phyloP scores from a whole-genome alignment of 75 land plant genomes.

The Chamaecyparis obtusa region DNA sequence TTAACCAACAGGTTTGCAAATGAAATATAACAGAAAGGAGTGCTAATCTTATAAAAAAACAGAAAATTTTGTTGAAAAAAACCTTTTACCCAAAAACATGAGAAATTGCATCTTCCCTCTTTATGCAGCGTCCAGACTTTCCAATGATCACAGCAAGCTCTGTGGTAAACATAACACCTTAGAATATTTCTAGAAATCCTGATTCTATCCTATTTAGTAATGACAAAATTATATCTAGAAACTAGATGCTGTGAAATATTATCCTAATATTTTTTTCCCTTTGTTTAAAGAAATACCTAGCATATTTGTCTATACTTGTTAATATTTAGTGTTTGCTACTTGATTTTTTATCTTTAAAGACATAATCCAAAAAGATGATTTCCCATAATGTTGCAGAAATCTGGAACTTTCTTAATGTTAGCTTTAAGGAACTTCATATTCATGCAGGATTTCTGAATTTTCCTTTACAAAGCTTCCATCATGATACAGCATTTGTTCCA shows the following conservation, averaged over 20 bases:
- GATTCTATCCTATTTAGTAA: background rate
- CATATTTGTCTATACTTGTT: background rate
- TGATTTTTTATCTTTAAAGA: background rate
- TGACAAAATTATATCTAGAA: background rate
- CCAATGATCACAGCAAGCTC: constrained; percentile 56
- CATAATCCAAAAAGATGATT: background rate
- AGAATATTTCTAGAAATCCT: background rate
- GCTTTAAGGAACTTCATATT: background rate
- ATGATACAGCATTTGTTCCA: background rate
- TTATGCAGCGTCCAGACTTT: constrained; percentile 32
- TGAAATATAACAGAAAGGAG: background rate
- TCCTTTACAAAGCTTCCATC: background rate
- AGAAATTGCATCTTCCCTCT: constrained; percentile 31
- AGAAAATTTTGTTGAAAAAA: background rate
- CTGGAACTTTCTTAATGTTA: background rate
- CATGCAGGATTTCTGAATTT: background rate
- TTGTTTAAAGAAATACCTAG: background rate
- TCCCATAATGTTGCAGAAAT: background rate
- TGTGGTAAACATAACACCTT: constrained; percentile 11
- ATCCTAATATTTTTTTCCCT: background rate
- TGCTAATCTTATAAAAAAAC: background rate
- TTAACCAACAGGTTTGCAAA: background rate
- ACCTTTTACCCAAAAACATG: constrained; percentile 42
- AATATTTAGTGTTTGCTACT: background rate
- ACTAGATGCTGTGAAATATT: background rate